Percentiles rank a stretch among this genome's conserved stretches.
These are phyloP conservation scores for Apophysomyces ossiformis DNA, from an alignment of 371 early-diverging fungal genomes.

Conservation along the genomic window DNA sequence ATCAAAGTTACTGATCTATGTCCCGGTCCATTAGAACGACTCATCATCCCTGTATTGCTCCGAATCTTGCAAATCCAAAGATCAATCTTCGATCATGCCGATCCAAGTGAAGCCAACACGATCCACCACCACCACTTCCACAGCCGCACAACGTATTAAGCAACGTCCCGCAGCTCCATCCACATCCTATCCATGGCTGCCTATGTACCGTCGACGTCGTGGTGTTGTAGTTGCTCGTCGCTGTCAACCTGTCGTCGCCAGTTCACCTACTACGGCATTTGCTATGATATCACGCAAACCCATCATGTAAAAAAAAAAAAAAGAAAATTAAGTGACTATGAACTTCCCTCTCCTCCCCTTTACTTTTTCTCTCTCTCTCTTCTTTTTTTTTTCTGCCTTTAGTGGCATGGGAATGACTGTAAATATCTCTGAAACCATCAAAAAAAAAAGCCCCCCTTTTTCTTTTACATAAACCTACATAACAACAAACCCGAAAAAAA, in stretches of 20 bases:
- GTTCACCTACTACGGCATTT: constrained; percentile 30
- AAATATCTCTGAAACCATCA: neutral
- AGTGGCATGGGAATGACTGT: constrained; percentile 7
- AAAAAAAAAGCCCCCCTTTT: too few species aligned
- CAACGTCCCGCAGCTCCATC: constrained; percentile 22
- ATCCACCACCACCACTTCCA: constrained; percentile 1
- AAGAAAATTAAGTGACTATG: neutral
- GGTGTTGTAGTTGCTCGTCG: constrained; percentile 37
- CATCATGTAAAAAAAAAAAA: constrained; percentile 15
- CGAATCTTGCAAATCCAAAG: constrained; percentile 25
- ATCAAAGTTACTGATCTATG: neutral
- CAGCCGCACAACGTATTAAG: constrained; percentile 15
- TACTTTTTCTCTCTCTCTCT: neutral
- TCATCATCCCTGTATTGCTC: constrained; percentile 29
- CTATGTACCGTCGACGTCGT: constrained; percentile 28
- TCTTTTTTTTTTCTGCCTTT: neutral
- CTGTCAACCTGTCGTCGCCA: constrained; percentile 43
- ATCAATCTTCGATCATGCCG: constrained; percentile 15
- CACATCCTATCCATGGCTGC: constrained; percentile 33
- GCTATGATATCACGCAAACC: constrained; percentile 21
- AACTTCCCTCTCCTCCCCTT: neutral
- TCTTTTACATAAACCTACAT: too few species aligned
- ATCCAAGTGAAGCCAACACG: constrained; percentile 11
- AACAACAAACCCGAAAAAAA: too few species aligned
- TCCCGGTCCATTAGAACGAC: constrained; percentile 20